Base-by-base conservation (phyloP, 108 stramenopile genomes). In the Nitzschia putrida region DNA sequence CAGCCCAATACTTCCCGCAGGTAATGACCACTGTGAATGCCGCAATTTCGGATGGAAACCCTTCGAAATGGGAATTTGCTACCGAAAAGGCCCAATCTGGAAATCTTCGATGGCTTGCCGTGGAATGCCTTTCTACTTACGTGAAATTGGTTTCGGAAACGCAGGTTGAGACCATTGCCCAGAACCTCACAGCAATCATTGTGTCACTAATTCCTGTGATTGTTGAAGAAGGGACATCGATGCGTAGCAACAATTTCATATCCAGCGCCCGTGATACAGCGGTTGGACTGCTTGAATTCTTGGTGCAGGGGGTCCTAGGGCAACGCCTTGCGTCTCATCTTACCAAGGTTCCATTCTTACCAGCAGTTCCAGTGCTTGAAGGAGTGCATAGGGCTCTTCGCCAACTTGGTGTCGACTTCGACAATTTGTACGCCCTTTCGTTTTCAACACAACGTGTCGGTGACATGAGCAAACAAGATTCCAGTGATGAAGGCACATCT, bases 281-380 rank as follows among this genome's bases (percentile, higher is more conserved):
- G 22, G 81, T 83, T 10, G 43, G 82, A 16, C 53, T 93, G 51
- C 72, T 95, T 37, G 71, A 80, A 43, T 80, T 69, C 53, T 63
- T 95, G 22, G 80, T 81, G 0, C 26, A 54, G 37, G 89, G 83
- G 10, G 73, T 77, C 42, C 63, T 83, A 18, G 85, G 86, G 21
- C 78, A 67, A 26, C 45, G 49, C 22, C 70, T 91, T 8, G 63
- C 82, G 20, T 65, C 63, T 23, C 73, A 66, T 53, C 92, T 93
- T 64, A 68, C 39, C 20, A 78, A 85, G 38, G 77, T 95, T 37
- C 92, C 95, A 23, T 95, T 95, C 64, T 78, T 95, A 24, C 90
- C 92, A 2, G 37, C 57, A 18, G 63, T 66, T 1, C 66, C 71
- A 67, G 61, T 68, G 21, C 71, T 95, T 20, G 63, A 82, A 26